Base-by-base conservation (phyloP, 805 yeast species). In the Priceomyces fermenticarens region DNA sequence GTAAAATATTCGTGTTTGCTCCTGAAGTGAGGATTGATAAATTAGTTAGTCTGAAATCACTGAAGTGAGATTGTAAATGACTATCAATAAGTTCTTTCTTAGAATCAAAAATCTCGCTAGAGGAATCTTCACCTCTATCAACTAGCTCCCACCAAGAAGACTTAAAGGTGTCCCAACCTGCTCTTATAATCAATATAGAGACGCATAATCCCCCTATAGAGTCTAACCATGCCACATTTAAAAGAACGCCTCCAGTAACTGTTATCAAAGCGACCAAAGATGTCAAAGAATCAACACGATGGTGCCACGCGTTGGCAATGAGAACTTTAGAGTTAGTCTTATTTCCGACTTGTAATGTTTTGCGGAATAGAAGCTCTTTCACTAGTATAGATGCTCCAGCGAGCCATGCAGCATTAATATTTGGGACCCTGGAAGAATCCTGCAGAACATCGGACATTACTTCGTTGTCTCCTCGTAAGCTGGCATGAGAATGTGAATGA, bases 291-390 rank as follows among this genome's bases (percentile, higher is more conserved):
- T 93, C 99, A 9, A 91, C 93, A 47, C 99, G 75, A 58, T 93
- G 99, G 61, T 93, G 99, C 98, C 99, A 93, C 3, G 99, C 99
- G 57, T 93, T 93, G 3, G 99, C 99, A 37, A 88, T 81, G 36
- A 93, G 72, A 3, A 93, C 98, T 47, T 88, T 88, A 0, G 97
- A 88, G 56, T 87, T 85, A 23, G 88, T 77, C 45, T 76, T 70
- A 36, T 72, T 70, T 1, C 97, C 99, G 15, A 93, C 80, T 45
- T 80, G 79, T 63, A 83, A 75, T 0, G 99, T 93, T 10, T 88
- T 85, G 43, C 80, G 80, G 64, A 80, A 93, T 32, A 93, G 78
- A 77, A 95, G 79, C 62, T 93, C 99, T 58, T 93, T 93, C 31
- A 89, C 77, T 3, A 74, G 78, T 44, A 93, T 88, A 1, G 97